Evolutionary conservation across 805 yeast genomes (phyloP), one percentile per base, ranked within the genome.

Genomic region (Tanozyma kutaoensis): DNA sequence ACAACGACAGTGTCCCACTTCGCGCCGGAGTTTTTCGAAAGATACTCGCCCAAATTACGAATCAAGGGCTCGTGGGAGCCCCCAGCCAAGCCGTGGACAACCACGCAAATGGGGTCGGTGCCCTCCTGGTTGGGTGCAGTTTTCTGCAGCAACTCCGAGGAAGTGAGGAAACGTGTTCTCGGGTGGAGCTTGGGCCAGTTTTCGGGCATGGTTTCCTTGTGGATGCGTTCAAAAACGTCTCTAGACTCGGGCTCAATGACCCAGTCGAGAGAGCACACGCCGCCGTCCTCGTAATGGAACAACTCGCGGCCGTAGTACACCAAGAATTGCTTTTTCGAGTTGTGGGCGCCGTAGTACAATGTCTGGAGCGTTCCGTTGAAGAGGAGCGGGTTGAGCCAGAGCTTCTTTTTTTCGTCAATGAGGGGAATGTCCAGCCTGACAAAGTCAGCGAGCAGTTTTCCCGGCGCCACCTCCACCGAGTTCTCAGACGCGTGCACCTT

Each of bases 61-160:
- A 81, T 71, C 42, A 81, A 72, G 5, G 78, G 62, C 45, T 81
- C 93, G 35, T 76, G 79, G n/a, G 86, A 74, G 0, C 93, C 91
- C 5, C 94, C 94, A 2, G 80, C 75, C 21, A 81, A 63, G 1
- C 94, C 94, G 44, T 82, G 93, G 23, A 78, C 49, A 3, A 69
- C 52, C 17, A 81, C 64, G 12, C 77, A 55, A 7, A 15, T 5
- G 2, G 93, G 93, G 25, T 48, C 61, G 3, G 57, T 38, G 26
- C 50, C 56, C 12, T 52, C 53, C 20, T 33, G 37, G 14, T 26
- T 37, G 6, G 27, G 26, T 4, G 28, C 29, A 8, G 32, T 34
- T 15, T 29, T 22, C 28, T 39, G 26, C 39, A 38, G 46, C 24
- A 67, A 36, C 44, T 77, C 88, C 3, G 34, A 36, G 29, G 49